Evolutionary conservation across 768 basidiomycete species (phyloP), one percentile per base, ranked within the genome.

Genomic region (Pisolithus microcarpus): DNA sequence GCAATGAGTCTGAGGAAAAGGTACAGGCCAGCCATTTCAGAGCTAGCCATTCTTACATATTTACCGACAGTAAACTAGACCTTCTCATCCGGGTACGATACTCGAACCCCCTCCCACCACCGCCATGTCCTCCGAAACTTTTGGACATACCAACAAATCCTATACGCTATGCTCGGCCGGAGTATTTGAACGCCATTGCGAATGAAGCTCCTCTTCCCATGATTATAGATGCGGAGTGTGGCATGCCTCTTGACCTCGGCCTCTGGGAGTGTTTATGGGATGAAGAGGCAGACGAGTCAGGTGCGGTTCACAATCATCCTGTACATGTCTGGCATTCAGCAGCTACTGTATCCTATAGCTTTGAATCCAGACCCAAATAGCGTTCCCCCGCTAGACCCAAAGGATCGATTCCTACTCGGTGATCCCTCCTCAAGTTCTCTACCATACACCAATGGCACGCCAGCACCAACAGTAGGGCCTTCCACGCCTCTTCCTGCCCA

Each of bases 91-190:
- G 91, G 49, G 92, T 95, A 31, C 86, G 95, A 11, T 98, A 94
- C 68, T 79, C 84, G 38, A 96, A 98, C 69, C 93, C 94, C 3
- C 80, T 99, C 3, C 95, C 95, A 2, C 76, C 92, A 11, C 96
- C 96, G 28, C 92, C 96, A 75, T 97, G 90, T 75, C 96, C 96
- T 6, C 95, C 96, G 24, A 95, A 96, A 70, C 72, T 98, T 4
- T 77, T 99, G 61, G 80, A 95, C 52, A 87, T 97, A 49, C 83
- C 87, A n/a, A 96, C 95, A 31, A 80, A 88, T 63, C 85, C 92
- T 5, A 77, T 80, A 65, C 87, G 95, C 40, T 92, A 96, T 65
- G 86, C 91, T 15, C 79, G 80, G 18, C 87, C 91, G 6, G 88
- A 88, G 58, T 94, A 92, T 58, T 77, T 94, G 34, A 80, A 88